Evolutionary conservation across 495 filamentous ascomycete species (phyloP), one percentile per base, ranked within the genome.

Genomic region (Neurospora sp.): DNA sequence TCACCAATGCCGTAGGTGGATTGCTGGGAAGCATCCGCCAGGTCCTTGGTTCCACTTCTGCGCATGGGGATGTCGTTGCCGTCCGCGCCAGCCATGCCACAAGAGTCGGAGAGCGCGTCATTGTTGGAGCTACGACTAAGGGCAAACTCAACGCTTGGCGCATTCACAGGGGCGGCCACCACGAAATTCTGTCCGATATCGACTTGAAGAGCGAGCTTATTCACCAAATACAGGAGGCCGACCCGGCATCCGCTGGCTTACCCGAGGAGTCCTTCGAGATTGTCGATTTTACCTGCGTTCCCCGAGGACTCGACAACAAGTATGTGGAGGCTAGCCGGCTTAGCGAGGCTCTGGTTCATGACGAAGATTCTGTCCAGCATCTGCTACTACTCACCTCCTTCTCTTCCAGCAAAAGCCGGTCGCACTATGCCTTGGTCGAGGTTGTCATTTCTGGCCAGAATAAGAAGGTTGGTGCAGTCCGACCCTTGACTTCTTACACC

Each of bases 121-220:
- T 96, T 35, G 86, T 96, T 37, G 88, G 94, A 74, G 90, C 89
- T 39, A 94, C 93, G 12, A 86, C 89, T 6, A 88, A 89, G 54
- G 94, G 93, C 27, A 82, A 89, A 39, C 80, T 99, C 16, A 90
- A 96, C 73, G 87, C 90, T 12, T 99, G 96, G 96, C 91, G 93
- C 78, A 86, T 97, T 5, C 93, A 93, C 77, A 91, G 94, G 80
- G 91, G 92, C 42, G 94, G 94, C 38, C 91, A 86, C 46, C 84
- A 87, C 73, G 88, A 90, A 70, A 78, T 84, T 18, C 78, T 90
- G 0, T 79, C 85, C 39, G 87, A 89, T 42, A 75, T 81, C 14
- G 84, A 86, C 71, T 71, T 83, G 27, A 80, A 81, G 44, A 81
- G 79, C 31, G 70, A 76, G 7, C 76, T 86, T 27, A 66, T 83